Evolutionary conservation across 192 early-diverging fungal species (phyloP), one percentile per base, ranked within the genome.

Genomic region (Mortierella hygrophila): DNA sequence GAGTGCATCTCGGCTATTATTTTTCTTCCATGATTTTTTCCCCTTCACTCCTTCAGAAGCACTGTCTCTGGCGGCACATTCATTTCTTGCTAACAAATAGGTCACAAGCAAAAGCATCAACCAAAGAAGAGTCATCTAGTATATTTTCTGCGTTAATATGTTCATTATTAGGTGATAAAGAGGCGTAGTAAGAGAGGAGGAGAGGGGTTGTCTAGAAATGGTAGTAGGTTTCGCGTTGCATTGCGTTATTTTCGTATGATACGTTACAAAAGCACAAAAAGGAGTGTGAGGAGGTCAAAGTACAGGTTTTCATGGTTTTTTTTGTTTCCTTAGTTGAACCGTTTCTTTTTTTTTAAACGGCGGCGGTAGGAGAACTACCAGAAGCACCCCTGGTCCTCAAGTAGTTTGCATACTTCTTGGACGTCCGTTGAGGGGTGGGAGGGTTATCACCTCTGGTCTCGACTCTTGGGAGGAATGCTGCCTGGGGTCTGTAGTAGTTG

Each of bases 341-440:
- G n/a, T 35, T 16, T 65, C 13, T 32, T 13, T 26, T 65, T 29
- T 26, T 10, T 55, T 75, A 63, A 38, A 57, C 72, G 9, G 79
- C 41, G 7, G 72, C 49, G 37, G 70, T 73, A 42, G 44, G n/a
- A 21, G 32, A 1, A 23, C 23, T 47, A n/a, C 29, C 18, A 49
- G 71, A 41, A 16, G 57, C 29, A 2, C 35, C 65, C 29, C 71
- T 74, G n/a, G 16, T 0, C 65, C 77, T 82, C 38, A 49, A 32
- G 6, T 37, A 72, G 37, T 70, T 75, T 10, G 81, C 75, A 65
- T 82, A 82, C 44, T 82, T 82, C n/a, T 76, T 82, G 35, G 81
- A 82, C 11, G 74, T 41, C 42, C 75, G 55, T 40, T 82, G 81
- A 65, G 81, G 81, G 0, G 81, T 82, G 37, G 68, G 41, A 11